These are phyloP conservation scores for Oemleria cerasiformis DNA, from an alignment of 306 rosid genomes.

Conservation along the genomic window DNA sequence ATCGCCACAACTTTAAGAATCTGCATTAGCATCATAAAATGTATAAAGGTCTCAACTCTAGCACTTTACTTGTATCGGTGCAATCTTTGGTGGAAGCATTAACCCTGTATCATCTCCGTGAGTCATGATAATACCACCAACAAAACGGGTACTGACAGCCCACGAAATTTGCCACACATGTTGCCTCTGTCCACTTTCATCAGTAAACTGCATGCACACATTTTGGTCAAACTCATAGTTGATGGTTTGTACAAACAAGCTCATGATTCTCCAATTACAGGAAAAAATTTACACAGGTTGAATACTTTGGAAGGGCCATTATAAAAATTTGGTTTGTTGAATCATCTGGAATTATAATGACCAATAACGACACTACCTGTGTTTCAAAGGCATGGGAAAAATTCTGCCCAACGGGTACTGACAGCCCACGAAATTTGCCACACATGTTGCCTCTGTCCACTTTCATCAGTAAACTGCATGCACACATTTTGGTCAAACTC, in stretches of 20 bases:
- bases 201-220: constrained; percentile 63
- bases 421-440: constrained; percentile 97
- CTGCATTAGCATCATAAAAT: background rate
- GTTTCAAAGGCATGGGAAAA: constrained; percentile 60
- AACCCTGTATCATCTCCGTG: constrained; percentile 92
- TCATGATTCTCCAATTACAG: background rate
- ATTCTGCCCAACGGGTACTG: constrained; percentile 95
- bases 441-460: constrained; percentile 70
- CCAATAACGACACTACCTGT: background rate
- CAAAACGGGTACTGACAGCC: constrained; percentile 89
- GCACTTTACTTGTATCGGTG: constrained; percentile 72
- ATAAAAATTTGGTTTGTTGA: background rate
- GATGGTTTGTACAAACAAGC: constrained; percentile 6
- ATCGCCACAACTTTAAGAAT: background rate
- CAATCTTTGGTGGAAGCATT: constrained; percentile 90
- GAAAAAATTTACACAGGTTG: background rate
- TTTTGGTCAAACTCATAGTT: constrained; percentile 24
- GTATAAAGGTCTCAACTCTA: constrained; percentile 25
- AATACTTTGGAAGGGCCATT: background rate
- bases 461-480: constrained; percentile 82
- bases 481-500: constrained; percentile 28
- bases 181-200: constrained; percentile 79
- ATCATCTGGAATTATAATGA: background rate
- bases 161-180: constrained; percentile 93
- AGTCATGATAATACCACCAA: constrained; percentile 93